phyloP scores from a whole-genome alignment of 2,329 filamentous ascomycete genomes.

The Leptodontidium sp. region DNA sequence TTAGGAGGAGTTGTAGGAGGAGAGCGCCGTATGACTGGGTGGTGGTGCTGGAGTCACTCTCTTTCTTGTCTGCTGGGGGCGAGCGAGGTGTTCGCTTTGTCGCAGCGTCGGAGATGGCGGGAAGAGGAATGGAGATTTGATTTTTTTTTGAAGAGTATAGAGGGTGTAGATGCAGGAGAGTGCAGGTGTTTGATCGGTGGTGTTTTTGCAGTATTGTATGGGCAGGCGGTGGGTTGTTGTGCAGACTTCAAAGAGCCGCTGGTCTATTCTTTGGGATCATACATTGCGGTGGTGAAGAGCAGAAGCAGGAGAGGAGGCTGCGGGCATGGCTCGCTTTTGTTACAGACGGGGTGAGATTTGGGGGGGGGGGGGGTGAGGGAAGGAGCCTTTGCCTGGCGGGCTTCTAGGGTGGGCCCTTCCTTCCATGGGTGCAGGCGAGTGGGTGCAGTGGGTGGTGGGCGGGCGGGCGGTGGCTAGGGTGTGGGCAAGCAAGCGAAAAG shows the following conservation, averaged over 20 bases:
- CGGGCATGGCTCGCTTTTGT: constrained; percentile 38
- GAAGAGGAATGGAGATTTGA: constrained; percentile 12
- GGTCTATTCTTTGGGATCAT: constrained; percentile 41
- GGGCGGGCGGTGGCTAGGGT: constrained; percentile 2
- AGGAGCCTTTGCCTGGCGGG: constrained; percentile 7
- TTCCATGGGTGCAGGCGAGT: no score
- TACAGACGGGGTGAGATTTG: constrained; percentile 26
- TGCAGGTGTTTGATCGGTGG: constrained; percentile 23
- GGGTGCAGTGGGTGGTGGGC: no score
- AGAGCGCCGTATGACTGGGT: constrained; percentile 28
- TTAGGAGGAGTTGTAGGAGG: constrained; percentile 29
- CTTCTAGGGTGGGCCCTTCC: no score
- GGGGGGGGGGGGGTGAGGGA: constrained; percentile 12
- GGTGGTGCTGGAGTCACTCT: constrained; percentile 30
- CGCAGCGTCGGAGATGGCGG: constrained; percentile 30
- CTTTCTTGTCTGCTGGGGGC: constrained; percentile 26
- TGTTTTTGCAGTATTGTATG: constrained; percentile 13
- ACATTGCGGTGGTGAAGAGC: constrained; percentile 41
- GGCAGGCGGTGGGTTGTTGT: constrained; percentile 21
- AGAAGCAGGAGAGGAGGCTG: constrained; percentile 31
- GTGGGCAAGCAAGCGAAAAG: not conserved
- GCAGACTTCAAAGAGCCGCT: constrained; percentile 48
- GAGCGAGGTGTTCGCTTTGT: constrained; percentile 35
- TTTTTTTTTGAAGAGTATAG: constrained; percentile 10
- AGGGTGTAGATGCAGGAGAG: constrained; percentile 11